phyloP scores from a whole-genome alignment of 768 basidiomycete genomes.

The Mycena crocata region DNA sequence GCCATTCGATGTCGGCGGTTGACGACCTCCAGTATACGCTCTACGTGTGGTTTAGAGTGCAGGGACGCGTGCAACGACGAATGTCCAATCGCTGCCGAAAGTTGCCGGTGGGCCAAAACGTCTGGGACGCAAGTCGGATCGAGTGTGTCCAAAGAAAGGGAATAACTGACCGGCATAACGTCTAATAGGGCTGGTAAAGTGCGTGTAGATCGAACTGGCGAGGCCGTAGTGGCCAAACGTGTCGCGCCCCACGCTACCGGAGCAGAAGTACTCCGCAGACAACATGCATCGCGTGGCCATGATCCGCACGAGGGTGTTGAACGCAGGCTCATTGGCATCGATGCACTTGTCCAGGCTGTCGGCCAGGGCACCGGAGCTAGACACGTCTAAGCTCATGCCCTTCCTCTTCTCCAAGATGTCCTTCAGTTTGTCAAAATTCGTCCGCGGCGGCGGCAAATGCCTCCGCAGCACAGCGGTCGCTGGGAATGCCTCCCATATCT shows the following conservation, averaged over 20 bases:
- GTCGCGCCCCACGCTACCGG: conserved; percentile 91
- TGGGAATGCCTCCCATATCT: conserved; percentile 95
- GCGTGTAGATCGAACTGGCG: conserved; percentile 97
- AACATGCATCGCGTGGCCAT: conserved; percentile 99
- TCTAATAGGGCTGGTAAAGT: conserved; percentile 97
- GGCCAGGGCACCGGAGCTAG: conserved; percentile 90
- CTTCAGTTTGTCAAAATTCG: conserved; percentile 95
- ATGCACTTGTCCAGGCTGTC: conserved; percentile 88
- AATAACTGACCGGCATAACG: conserved; percentile 84
- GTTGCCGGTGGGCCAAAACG: conserved; percentile 93
- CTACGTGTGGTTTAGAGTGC: conserved; percentile 90
- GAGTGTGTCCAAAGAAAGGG: not conserved
- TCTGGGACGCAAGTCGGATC: conserved; percentile 56
- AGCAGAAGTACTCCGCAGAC: conserved; percentile 97
- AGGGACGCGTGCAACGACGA: conserved; percentile 86
- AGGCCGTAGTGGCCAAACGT: conserved; percentile 98
- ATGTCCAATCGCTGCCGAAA: conserved; percentile 90
- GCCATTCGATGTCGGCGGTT: conserved; percentile 96
- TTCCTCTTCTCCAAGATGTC: conserved; percentile 91
- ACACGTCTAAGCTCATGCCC: conserved; percentile 87
- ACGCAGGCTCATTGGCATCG: conserved; percentile 85
- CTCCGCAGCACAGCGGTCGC: conserved; percentile 96
- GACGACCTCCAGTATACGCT: conserved; percentile 85
- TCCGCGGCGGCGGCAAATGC: conserved; percentile 89
- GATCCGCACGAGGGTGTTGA: conserved; percentile 97